Conservation (phyloP, 2,329 filamentous ascomycete genomes). For the Phyllosticta ampelicida region DNA sequence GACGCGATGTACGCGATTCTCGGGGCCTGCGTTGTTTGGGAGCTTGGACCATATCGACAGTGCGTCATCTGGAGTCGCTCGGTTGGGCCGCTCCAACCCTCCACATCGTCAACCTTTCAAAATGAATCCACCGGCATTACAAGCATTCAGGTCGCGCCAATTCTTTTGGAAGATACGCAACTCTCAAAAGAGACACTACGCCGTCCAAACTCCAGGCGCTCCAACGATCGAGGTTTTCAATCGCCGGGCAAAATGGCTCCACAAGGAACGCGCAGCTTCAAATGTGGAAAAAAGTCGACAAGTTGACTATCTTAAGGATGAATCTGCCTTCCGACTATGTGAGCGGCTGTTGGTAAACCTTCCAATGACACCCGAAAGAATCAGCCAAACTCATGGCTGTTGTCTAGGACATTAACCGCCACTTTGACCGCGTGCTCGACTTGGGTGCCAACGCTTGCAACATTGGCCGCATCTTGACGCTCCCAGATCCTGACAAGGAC, state of each 20-base stretch:
- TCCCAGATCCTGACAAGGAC: conserved; percentile 52
- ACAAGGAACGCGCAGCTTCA: conserved; percentile 74
- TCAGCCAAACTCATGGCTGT: background rate
- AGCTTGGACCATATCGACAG: conserved; percentile 7
- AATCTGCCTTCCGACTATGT: conserved; percentile 73
- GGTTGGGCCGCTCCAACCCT: background rate
- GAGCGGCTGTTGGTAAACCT: conserved; percentile 65
- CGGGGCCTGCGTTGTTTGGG: background rate
- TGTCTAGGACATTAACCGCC: conserved; percentile 78
- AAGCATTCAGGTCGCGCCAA: conserved; percentile 26
- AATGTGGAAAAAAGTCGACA: conserved; percentile 62
- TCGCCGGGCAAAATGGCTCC: conserved; percentile 72
- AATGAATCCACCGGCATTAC: conserved; percentile 25
- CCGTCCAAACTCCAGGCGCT: conserved; percentile 64
- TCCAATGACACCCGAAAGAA: background rate
- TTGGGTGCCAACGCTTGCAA: conserved; percentile 95
- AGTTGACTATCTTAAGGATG: conserved; percentile 87
- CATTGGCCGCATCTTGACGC: conserved; percentile 68
- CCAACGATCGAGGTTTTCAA: conserved; percentile 89
- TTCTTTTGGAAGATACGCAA: conserved; percentile 15
- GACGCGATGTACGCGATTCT: background rate
- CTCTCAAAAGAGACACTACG: conserved; percentile 44
- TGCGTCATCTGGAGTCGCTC: conserved; percentile 4
- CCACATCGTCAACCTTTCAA: conserved; percentile 2
- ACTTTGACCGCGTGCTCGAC: conserved; percentile 76